Percentiles rank a stretch among this genome's conserved stretches.
These are phyloP conservation scores for Serendipita indica DNA, from an alignment of 768 basidiomycete species.

Conservation along the genomic window DNA sequence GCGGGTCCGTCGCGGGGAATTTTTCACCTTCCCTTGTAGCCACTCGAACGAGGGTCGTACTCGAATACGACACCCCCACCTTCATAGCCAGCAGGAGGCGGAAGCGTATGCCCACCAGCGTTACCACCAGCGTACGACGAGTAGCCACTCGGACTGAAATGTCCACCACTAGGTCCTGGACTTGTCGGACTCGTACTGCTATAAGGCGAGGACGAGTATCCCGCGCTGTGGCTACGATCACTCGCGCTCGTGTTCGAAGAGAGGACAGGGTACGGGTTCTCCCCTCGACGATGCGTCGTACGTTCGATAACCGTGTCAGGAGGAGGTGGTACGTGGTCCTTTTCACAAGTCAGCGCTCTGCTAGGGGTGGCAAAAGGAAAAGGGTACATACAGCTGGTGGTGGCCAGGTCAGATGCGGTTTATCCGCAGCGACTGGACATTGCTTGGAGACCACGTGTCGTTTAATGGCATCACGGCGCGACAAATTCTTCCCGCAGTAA, in stretches of 20 bases:
- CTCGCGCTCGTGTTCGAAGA: background rate
- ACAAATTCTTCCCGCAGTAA: constrained; percentile 64
- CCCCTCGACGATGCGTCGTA: background rate
- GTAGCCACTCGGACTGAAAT: background rate
- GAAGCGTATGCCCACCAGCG: background rate
- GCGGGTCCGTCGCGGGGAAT: background rate
- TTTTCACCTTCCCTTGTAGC: background rate
- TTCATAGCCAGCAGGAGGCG: constrained; percentile 4
- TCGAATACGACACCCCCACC: background rate
- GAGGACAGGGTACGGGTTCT: constrained; percentile 9
- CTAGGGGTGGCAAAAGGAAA: too few species aligned
- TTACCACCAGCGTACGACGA: background rate
- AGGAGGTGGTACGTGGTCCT: background rate
- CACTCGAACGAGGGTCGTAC: background rate
- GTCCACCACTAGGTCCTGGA: background rate
- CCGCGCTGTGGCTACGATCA: background rate
- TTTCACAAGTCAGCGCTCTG: too few species aligned
- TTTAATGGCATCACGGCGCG: constrained; percentile 66
- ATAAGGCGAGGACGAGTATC: background rate
- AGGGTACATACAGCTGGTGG: too few species aligned
- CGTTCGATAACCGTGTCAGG: constrained; percentile 7
- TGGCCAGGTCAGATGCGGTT: background rate
- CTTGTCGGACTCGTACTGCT: background rate
- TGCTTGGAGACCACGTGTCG: constrained; percentile 40
- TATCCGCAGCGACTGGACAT: constrained; percentile 1